These are phyloP conservation scores for Citrus hindsii DNA, from an alignment of 345 rosid species.

Conservation along the genomic window DNA sequence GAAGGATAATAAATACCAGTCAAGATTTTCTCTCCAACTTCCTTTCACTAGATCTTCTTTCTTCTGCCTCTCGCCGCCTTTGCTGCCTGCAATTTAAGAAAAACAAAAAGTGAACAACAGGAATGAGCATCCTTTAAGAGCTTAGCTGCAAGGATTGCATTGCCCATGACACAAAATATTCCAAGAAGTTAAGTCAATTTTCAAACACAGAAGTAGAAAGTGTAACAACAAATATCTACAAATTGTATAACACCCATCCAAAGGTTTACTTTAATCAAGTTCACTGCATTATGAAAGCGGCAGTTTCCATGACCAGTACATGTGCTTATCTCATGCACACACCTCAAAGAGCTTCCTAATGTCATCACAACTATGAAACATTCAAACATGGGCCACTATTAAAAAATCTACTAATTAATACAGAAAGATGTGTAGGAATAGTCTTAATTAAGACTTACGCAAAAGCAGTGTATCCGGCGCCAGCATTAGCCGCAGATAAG, in stretches of 20 bases:
- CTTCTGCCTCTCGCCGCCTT: constrained; percentile 82
- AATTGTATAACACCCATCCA: not conserved
- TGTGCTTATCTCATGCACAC: not conserved
- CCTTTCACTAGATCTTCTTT: constrained; percentile 65
- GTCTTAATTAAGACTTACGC: constrained; percentile 48
- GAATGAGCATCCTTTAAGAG: not conserved
- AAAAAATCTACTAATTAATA: not conserved
- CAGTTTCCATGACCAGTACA: not conserved
- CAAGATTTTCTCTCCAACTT: constrained; percentile 75
- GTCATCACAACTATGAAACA: not conserved
- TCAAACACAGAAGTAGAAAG: not conserved
- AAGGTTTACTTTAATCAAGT: not conserved
- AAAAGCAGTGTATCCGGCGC: constrained; percentile 85
- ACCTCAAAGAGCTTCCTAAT: not conserved
- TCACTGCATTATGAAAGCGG: not conserved
- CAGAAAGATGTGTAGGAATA: not conserved
- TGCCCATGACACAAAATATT: not conserved
- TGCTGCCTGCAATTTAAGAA: constrained; percentile 59
- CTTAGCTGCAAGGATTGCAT: not conserved
- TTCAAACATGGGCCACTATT: not conserved
- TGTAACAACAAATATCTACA: not conserved
- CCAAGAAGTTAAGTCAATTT: not conserved
- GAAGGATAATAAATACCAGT: constrained; percentile 11
- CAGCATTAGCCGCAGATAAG: constrained; percentile 69
- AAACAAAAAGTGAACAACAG: not conserved